phyloP scores from a whole-genome alignment of 495 filamentous ascomycete genomes.

The Daldinia caldariorum region DNA sequence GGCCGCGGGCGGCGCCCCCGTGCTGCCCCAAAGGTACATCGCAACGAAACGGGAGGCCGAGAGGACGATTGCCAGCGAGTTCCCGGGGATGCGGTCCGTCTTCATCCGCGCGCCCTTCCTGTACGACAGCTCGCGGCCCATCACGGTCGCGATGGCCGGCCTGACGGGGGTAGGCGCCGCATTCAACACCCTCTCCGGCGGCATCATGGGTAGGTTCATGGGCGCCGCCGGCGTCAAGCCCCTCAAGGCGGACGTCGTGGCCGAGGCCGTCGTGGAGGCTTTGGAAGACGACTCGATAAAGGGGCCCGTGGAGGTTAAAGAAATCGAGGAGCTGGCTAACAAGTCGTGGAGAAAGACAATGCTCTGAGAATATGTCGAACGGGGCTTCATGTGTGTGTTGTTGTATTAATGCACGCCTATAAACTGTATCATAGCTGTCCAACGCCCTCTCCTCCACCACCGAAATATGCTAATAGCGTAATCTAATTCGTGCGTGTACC shows the following conservation, averaged over 20 bases:
- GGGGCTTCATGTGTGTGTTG: not conserved
- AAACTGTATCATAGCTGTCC: conserved; percentile 47
- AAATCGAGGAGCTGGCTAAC: conserved; percentile 76
- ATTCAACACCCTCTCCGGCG: conserved; percentile 78
- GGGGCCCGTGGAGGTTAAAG: conserved; percentile 72
- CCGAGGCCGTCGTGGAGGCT: conserved; percentile 83
- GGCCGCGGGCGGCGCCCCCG: conserved; percentile 82
- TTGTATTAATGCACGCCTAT: conserved; percentile 43
- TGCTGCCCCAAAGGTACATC: conserved; percentile 87
- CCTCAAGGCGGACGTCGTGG: conserved; percentile 83
- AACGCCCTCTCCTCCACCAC: conserved; percentile 18
- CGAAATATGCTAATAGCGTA: conserved; percentile 34
- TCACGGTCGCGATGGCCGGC: conserved; percentile 86
- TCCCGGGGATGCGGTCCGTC: conserved; percentile 77
- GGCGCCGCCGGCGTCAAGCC: conserved; percentile 87
- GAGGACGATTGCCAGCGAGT: conserved; percentile 72
- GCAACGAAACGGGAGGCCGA: conserved; percentile 93
- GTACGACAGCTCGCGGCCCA: conserved; percentile 81
- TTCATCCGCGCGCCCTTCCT: conserved; percentile 89
- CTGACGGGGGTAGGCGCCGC: conserved; percentile 72
- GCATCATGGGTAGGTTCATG: conserved; percentile 74
- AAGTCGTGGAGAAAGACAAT: conserved; percentile 84
- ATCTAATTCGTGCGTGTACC: conserved; percentile 29
- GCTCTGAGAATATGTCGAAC: conserved; percentile 62
- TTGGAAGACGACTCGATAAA: conserved; percentile 73